Base-by-base conservation (phyloP, 2,329 filamentous ascomycete species). In the Dactylonectria macrodidyma region DNA sequence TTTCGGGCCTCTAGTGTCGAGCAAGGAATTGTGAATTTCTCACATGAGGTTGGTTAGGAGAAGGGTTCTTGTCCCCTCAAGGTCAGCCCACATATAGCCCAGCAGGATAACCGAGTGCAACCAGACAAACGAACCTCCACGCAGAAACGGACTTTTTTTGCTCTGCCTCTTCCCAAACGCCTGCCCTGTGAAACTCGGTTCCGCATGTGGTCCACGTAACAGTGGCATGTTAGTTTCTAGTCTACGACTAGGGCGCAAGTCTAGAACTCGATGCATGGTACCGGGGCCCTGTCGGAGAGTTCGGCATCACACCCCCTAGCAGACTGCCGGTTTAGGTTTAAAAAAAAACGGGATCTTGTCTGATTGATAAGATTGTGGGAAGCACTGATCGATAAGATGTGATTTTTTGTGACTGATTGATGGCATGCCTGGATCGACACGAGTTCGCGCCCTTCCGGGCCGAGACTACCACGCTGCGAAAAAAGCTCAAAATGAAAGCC, bases 381-480 rank as follows among this genome's bases (percentile, higher is more conserved):
- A 7, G 4, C 7, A 7, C 41, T 65, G 69, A 71, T 71, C 51
- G 68, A 71, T 70, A 69, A 70, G 68, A 67, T 66, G 14, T 51
- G 52, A 58, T 44, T 19, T 12, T n/a, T 52, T 44, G 47, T 54
- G 24, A 66, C 12, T 51, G 58, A 68, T 68, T 69, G 65, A 67
- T 73, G 33, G 3, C 26, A 4, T 26, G 24, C 64, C 34, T 47
- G 50, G 56, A 55, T 50, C 54, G 38, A 38, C 33, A 36, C 51
- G 14, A 12, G 9, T 12, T 54, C 11, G 6, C 30, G 34, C 51
- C 51, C 33, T 16, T 36, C 22, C 16, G 41, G 51, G 51, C 11
- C 51, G n/a, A 14, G 33, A 57, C 36, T 46, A n/a, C 41, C 26
- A 36, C 41, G 9, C 54, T 26, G 26, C 22, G 24, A 16, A 44